Conservation (phyloP, 345 rosid genomes). For the Eucalyptus erythrocorys region DNA sequence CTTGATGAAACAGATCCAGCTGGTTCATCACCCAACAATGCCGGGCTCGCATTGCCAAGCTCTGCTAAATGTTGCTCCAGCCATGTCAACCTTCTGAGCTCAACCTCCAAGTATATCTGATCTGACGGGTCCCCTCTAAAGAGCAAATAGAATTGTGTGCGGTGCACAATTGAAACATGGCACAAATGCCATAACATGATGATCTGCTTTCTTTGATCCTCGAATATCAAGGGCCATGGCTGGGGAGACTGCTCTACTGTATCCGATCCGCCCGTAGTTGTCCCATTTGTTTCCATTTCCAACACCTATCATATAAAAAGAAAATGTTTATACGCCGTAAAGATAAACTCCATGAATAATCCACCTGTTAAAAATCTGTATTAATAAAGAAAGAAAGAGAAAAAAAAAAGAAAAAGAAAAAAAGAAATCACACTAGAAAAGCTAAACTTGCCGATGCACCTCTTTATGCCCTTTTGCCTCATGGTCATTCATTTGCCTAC, state of each 20-base stretch:
- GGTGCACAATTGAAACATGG: slow-evolving; percentile 84
- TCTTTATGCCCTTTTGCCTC: not conserved
- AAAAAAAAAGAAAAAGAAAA: not conserved
- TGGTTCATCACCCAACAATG: slow-evolving; percentile 85
- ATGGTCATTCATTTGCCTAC: not conserved
- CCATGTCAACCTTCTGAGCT: slow-evolving; percentile 78
- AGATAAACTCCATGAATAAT: not conserved
- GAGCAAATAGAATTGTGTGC: slow-evolving; percentile 76
- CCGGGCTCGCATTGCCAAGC: slow-evolving; percentile 95
- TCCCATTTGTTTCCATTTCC: slow-evolving; percentile 66
- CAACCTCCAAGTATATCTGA: slow-evolving; percentile 91
- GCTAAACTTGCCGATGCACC: not conserved
- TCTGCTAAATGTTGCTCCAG: slow-evolving; percentile 89
- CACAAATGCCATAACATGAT: slow-evolving; percentile 97
- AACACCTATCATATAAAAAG: slow-evolving; percentile 35
- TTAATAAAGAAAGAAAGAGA: not conserved
- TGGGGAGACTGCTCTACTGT: slow-evolving; percentile 33
- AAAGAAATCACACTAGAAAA: not conserved
- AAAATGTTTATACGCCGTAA: not conserved
- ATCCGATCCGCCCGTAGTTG: slow-evolving; percentile 23
- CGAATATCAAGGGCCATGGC: slow-evolving; percentile 62
- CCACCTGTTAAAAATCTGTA: not conserved
- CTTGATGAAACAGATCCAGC: slow-evolving; percentile 81
- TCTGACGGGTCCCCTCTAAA: slow-evolving; percentile 79
- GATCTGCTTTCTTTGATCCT: slow-evolving; percentile 81